Percentiles rank a stretch among this genome's conserved stretches.
phyloP scores from a whole-genome alignment of 140 eudicot genomes.

The Flaveria floridana region DNA sequence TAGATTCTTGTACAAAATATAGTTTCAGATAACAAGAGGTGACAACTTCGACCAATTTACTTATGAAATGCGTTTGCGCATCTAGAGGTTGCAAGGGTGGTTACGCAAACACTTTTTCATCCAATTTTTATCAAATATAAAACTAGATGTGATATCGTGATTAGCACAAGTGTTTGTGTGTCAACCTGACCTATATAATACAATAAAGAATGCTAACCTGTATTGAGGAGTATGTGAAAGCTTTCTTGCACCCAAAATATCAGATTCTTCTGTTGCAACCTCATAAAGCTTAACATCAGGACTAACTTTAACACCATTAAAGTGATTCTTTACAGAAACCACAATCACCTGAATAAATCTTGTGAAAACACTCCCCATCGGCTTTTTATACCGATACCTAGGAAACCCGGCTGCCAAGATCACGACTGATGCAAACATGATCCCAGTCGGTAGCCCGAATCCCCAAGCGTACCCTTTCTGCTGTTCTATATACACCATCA shows the following conservation, averaged over 20 bases:
- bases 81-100: background rate
- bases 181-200: background rate
- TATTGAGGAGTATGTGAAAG: conserved; percentile 59
- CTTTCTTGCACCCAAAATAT: conserved; percentile 68
- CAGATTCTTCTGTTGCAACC: conserved; percentile 57
- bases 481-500: conserved; percentile 60
- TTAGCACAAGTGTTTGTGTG: background rate
- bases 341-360: conserved; percentile 71
- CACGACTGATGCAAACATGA: conserved; percentile 49
- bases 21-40: background rate
- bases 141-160: background rate
- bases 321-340: conserved; percentile 58
- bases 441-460: conserved; percentile 58
- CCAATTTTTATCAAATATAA: background rate
- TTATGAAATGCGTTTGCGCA: background rate
- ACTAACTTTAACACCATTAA: conserved; percentile 41
- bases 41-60: background rate
- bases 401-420: conserved; percentile 57
- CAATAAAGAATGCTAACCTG: conserved; percentile 37
- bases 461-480: conserved; percentile 76
- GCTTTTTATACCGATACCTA: conserved; percentile 67
- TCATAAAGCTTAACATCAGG: conserved; percentile 49
- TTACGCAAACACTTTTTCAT: too few relatives aligned
- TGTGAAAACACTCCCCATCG: conserved; percentile 77
- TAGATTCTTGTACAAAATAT: background rate